Conservation (phyloP, 495 filamentous ascomycete genomes). For the Neurospora discreta region DNA sequence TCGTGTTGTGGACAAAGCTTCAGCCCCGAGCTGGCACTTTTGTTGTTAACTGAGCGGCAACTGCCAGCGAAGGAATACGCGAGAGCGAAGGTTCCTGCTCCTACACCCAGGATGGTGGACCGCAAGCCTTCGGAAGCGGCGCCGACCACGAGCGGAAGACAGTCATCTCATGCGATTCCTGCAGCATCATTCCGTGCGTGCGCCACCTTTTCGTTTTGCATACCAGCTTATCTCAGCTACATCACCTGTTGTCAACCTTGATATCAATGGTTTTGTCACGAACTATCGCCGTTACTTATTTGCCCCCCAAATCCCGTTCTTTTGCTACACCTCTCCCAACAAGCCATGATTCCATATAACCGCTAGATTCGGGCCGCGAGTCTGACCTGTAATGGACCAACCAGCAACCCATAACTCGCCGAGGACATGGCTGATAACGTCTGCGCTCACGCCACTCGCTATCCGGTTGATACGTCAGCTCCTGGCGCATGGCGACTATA, state of each 20-base stretch:
- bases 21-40: neutral
- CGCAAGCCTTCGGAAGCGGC: constrained; percentile 23
- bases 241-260: neutral
- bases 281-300: neutral
- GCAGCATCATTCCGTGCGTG: constrained; percentile 39
- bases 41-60: neutral
- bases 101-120: constrained; percentile 17
- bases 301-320: neutral
- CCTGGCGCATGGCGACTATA: constrained; percentile 76
- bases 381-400: constrained; percentile 26
- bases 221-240: constrained; percentile 7
- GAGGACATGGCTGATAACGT: constrained; percentile 80
- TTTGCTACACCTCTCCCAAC: neutral
- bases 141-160: constrained; percentile 23
- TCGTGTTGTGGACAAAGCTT: neutral
- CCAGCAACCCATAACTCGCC: constrained; percentile 48
- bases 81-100: neutral
- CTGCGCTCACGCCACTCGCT: constrained; percentile 68
- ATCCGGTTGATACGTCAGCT: constrained; percentile 59
- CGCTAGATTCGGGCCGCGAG: constrained; percentile 1
- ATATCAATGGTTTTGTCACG: neutral
- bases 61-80: neutral
- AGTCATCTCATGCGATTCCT: constrained; percentile 33
- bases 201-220: constrained; percentile 4
- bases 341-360: neutral